Evolutionary conservation across 2,329 filamentous ascomycete genomes (phyloP).

Genomic region (Ambrosiella cleistominuta): DNA sequence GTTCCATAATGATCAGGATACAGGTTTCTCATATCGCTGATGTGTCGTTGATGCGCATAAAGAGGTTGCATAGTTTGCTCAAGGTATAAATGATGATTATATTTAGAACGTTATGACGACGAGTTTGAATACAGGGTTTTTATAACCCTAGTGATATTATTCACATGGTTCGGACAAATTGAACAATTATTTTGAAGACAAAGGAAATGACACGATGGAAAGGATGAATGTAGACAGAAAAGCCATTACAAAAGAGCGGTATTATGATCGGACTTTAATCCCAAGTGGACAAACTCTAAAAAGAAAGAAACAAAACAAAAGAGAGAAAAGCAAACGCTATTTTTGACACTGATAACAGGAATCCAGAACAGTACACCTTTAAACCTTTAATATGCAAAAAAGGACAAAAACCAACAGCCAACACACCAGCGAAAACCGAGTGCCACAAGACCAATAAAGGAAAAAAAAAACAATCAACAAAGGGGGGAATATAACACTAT

Average conservation of each 20-base stretch:
- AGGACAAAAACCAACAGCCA: not conserved
- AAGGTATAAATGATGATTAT: too few species aligned
- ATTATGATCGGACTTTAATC: not conserved
- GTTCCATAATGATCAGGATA: too few species aligned
- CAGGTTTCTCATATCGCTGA: too few species aligned
- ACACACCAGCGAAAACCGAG: conserved; percentile 1
- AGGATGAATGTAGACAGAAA: not conserved
- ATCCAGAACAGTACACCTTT: not conserved
- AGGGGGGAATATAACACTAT: not conserved
- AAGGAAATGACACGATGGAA: too few species aligned
- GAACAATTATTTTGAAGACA: too few species aligned
- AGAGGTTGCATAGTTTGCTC: too few species aligned
- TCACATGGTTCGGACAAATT: too few species aligned
- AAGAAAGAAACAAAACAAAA: not conserved
- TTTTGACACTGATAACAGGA: not conserved
- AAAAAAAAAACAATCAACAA: not conserved
- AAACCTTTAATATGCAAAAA: not conserved
- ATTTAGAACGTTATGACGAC: too few species aligned
- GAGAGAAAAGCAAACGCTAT: not conserved
- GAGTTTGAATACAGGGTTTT: too few species aligned
- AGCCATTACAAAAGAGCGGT: not conserved
- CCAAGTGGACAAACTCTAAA: not conserved
- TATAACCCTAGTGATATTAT: too few species aligned
- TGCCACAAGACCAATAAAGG: not conserved
- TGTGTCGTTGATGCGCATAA: too few species aligned